Evolutionary conservation across 257 asterid species (phyloP).

Genomic region (Solanum sejunctum): DNA sequence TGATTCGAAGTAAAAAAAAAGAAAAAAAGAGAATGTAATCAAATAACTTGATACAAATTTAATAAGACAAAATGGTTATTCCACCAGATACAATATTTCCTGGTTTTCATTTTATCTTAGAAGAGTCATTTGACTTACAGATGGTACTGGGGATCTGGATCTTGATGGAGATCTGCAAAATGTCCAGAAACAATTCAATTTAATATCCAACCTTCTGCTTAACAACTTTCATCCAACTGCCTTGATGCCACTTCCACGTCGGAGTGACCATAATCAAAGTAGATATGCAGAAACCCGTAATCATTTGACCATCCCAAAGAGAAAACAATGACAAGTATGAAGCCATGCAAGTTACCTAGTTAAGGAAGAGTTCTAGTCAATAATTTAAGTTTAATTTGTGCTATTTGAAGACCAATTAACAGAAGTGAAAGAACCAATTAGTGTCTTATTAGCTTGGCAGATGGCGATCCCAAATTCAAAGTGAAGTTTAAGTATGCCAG

Average conservation of each 20-base stretch:
- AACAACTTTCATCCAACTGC: slow-evolving; percentile 82
- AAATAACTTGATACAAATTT: background rate
- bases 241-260: slow-evolving; percentile 76
- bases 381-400: background rate
- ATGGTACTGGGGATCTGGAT: slow-evolving; percentile 80
- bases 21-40: background rate
- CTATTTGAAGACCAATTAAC: slow-evolving; percentile 17
- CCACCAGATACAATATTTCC: background rate
- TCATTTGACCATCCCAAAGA: slow-evolving; percentile 21
- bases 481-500: slow-evolving; percentile 26
- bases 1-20: background rate
- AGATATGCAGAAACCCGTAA: background rate
- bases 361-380: slow-evolving; percentile 16
- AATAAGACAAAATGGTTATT: background rate
- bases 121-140: slow-evolving; percentile 51
- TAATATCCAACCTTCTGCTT: slow-evolving; percentile 74
- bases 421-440: slow-evolving; percentile 24
- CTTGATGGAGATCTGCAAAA: slow-evolving; percentile 99
- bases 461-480: slow-evolving; percentile 44
- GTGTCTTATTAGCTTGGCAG: slow-evolving; percentile 8
- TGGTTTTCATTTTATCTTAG: background rate
- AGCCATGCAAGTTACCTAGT: slow-evolving; percentile 34
- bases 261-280: slow-evolving; percentile 36
- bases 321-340: slow-evolving; percentile 1
- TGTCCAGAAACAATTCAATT: slow-evolving; percentile 92